Evolutionary conservation across 202 grass and related monocot species (phyloP), one percentile per base, ranked within the genome.

Genomic region (Bolboschoenoplectus hybrid): DNA sequence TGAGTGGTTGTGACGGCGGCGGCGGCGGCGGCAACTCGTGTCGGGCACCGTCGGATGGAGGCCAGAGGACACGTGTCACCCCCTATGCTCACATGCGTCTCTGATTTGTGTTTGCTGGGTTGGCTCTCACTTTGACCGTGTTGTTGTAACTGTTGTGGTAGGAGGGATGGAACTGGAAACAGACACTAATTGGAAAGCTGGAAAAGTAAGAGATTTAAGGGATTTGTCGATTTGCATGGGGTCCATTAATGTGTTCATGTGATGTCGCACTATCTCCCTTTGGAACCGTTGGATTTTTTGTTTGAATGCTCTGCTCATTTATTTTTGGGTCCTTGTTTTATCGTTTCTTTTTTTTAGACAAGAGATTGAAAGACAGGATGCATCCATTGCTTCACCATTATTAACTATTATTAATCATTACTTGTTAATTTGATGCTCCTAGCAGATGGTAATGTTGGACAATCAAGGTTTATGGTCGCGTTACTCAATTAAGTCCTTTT

Each of bases 11-110:
- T 44, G 80, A 76, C n/a, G 53, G 61, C 20, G 46, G 63, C 3
- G 53, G 61, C 20, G 46, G 63, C 3, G 74, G 74, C 0, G 55
- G 74, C 1, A 63, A 57, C 49, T 77, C 86, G 14, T 14, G 86
- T 7, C 87, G 93, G 12, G 74, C 80, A 73, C 88, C 91, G 84
- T 84, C 91, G 61, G 91, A 92, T 70, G 84, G 86, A 0, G 51
- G 53, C 5, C 72, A 85, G 7, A 90, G 95, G 69, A 80, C 87
- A 63, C 90, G 90, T 66, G 89, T 91, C 41, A 70, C 87, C 4
- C 86, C 91, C 0, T 94, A 85, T 67, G 85, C 82, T 70, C 63
- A 87, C 74, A 14, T 41, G 75, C 90, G 92, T 56, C 56, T 88
- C 26, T 92, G 92, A 92, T 68, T 19, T 58, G 32, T 70, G 46